Percentiles rank a stretch among this genome's conserved stretches.
phyloP scores from a whole-genome alignment of 768 basidiomycete species.

The Russula virescens region DNA sequence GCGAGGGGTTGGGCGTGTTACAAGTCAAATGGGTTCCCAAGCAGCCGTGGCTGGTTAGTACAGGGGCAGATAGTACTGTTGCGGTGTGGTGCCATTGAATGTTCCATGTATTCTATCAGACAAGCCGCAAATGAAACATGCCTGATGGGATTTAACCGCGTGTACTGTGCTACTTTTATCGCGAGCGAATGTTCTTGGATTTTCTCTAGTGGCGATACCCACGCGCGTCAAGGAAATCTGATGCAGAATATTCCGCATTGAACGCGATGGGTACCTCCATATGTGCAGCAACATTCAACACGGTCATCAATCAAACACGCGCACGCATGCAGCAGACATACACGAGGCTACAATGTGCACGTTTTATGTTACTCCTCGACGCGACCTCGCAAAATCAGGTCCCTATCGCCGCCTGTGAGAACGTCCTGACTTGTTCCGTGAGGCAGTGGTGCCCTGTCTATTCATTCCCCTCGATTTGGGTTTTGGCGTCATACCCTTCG shows the following conservation, averaged over 20 bases:
- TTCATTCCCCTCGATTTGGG: slow-evolving; percentile 53
- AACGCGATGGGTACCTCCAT: slow-evolving; percentile 4
- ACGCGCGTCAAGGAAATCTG: slow-evolving; percentile 25
- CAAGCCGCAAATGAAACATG: background rate
- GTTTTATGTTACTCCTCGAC: background rate
- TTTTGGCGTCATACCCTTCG: slow-evolving; percentile 63
- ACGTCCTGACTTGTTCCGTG: slow-evolving; percentile 60
- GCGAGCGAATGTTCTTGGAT: background rate
- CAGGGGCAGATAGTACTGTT: slow-evolving; percentile 87
- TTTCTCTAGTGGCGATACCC: slow-evolving; percentile 33
- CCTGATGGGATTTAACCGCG: background rate
- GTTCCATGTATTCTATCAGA: slow-evolving; percentile 6
- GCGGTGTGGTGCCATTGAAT: slow-evolving; percentile 79
- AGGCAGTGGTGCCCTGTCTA: slow-evolving; percentile 57
- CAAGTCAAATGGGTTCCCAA: slow-evolving; percentile 84
- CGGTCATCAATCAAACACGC: background rate
- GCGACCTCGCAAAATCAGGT: background rate
- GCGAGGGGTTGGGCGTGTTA: slow-evolving; percentile 85
- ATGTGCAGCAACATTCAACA: background rate
- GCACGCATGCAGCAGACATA: background rate
- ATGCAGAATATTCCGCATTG: slow-evolving; percentile 1
- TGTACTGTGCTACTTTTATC: slow-evolving; percentile 1
- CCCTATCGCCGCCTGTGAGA: slow-evolving; percentile 63
- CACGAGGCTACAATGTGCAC: background rate
- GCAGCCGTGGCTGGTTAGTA: slow-evolving; percentile 90